A percentile compares a stretch with the other conserved stretches of the same genome.
phyloP scores from a whole-genome alignment of 352 stramenopile genomes.

The Thraustotheca clavata region DNA sequence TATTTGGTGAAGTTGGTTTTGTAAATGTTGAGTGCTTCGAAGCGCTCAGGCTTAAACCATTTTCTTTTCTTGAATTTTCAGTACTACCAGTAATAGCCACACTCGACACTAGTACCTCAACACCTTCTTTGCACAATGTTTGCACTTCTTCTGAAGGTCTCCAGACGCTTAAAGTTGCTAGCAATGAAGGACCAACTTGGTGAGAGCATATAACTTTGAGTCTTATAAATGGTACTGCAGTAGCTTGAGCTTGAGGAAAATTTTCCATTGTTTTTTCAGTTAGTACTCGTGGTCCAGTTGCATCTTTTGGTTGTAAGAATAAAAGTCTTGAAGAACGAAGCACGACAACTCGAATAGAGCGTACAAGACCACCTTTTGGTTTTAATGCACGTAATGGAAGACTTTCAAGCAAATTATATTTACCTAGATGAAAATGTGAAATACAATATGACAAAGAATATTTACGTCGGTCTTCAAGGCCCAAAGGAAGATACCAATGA shows the following conservation, averaged over 20 bases:
- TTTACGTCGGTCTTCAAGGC: slow-evolving; percentile 33
- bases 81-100: slow-evolving; percentile 45
- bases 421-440: background rate
- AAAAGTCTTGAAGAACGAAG: slow-evolving; percentile 46
- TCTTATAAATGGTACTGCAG: slow-evolving; percentile 53
- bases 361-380: slow-evolving; percentile 48
- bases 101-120: slow-evolving; percentile 49
- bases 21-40: slow-evolving; percentile 51
- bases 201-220: slow-evolving; percentile 60
- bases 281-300: slow-evolving; percentile 47
- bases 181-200: background rate
- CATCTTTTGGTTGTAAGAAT: slow-evolving; percentile 59
- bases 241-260: slow-evolving; percentile 21
- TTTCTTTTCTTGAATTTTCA: slow-evolving; percentile 34
- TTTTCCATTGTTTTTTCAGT: slow-evolving; percentile 37
- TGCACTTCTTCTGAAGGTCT: slow-evolving; percentile 48
- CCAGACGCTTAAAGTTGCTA: slow-evolving; percentile 44
- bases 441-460: no score
- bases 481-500: slow-evolving; percentile 32
- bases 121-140: slow-evolving; percentile 37
- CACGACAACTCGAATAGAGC: slow-evolving; percentile 45
- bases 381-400: slow-evolving; percentile 52
- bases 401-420: slow-evolving; percentile 40
- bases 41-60: slow-evolving; percentile 45
- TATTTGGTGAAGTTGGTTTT: background rate